A percentile compares a stretch with the other conserved stretches of the same genome.
phyloP scores from a whole-genome alignment of 257 asterid species.

The Fraxinus quadrangulata region DNA sequence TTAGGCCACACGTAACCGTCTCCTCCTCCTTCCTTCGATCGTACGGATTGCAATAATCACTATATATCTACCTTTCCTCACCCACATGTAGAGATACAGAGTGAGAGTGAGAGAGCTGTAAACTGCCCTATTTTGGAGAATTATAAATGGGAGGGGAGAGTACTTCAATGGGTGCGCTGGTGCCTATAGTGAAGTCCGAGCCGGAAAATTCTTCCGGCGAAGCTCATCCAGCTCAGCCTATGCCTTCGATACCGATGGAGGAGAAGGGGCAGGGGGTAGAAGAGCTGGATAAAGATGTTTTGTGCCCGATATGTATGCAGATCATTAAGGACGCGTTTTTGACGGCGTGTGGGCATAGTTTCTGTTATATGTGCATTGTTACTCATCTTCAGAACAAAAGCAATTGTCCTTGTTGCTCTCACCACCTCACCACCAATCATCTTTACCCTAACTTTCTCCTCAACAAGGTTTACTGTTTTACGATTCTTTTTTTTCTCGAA shows the following conservation, averaged over 20 bases:
- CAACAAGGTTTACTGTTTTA: constrained; percentile 54
- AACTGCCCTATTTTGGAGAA: constrained; percentile 7
- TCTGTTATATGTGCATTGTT: constrained; percentile 83
- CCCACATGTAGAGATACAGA: not conserved
- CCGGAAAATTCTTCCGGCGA: constrained; percentile 31
- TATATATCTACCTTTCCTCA: not conserved
- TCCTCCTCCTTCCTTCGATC: constrained; percentile 27
- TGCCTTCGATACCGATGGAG: constrained; percentile 2
- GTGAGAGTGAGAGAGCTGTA: not conserved
- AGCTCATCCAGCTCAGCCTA: constrained; percentile 25
- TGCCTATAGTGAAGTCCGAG: constrained; percentile 58
- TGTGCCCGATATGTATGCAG: constrained; percentile 97
- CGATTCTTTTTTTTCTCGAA: not conserved
- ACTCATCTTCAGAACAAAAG: constrained; percentile 87
- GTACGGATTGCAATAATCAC: not conserved
- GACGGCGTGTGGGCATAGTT: constrained; percentile 90
- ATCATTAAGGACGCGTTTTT: constrained; percentile 80
- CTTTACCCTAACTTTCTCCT: constrained; percentile 93
- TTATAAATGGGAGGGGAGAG: constrained; percentile 37
- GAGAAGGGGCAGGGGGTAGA: constrained; percentile 32
- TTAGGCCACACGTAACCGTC: constrained; percentile 18
- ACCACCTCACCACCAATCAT: constrained; percentile 59
- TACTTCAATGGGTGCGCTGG: constrained; percentile 51
- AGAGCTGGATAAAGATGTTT: constrained; percentile 61
- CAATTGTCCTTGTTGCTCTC: constrained; percentile 89